These are phyloP conservation scores for Hortiboletus rubellus DNA, from an alignment of 1,284 basidiomycete species.

Conservation along the genomic window DNA sequence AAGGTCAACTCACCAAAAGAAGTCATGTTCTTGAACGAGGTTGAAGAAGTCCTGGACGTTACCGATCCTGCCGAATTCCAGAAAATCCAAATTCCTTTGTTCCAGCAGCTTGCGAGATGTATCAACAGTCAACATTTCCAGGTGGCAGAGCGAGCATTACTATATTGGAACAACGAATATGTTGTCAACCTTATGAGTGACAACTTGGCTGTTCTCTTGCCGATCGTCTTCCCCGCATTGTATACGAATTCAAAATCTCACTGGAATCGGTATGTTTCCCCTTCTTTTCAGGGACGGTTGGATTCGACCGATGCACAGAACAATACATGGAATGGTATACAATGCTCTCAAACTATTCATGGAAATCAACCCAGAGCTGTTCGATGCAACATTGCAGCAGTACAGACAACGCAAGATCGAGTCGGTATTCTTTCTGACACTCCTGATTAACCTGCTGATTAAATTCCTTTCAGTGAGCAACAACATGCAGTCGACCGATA, in stretches of 20 bases:
- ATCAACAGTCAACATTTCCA: slow-evolving; percentile 99
- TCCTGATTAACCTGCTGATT: slow-evolving; percentile 13
- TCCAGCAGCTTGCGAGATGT: slow-evolving; percentile 94
- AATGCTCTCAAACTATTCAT: slow-evolving; percentile 98
- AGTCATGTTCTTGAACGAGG: slow-evolving; percentile 99
- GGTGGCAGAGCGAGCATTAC: slow-evolving; percentile 89
- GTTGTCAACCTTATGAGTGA: slow-evolving; percentile 99
- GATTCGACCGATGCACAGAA: slow-evolving; percentile 50
- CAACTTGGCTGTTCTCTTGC: slow-evolving; percentile 86
- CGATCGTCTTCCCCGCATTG: slow-evolving; percentile 97
- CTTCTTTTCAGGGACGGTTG: neutral
- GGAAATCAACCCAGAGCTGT: slow-evolving; percentile 97
- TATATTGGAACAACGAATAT: slow-evolving; percentile 99
- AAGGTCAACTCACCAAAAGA: slow-evolving; percentile 99
- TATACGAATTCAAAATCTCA: slow-evolving; percentile 97
- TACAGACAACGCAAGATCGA: slow-evolving; percentile 87
- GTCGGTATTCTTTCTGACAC: slow-evolving; percentile 47
- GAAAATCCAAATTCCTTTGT: slow-evolving; percentile 93
- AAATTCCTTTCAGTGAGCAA: slow-evolving; percentile 61
- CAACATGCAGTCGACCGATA: slow-evolving; percentile 79
- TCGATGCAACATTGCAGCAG: slow-evolving; percentile 92
- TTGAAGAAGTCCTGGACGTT: slow-evolving; percentile 98
- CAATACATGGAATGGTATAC: slow-evolving; percentile 99
- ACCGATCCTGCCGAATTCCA: slow-evolving; percentile 97
- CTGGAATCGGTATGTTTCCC: slow-evolving; percentile 86